These are phyloP conservation scores for Euptelea pleiosperma DNA, from an alignment of 164 flowering plant genomes.

Conservation along the genomic window DNA sequence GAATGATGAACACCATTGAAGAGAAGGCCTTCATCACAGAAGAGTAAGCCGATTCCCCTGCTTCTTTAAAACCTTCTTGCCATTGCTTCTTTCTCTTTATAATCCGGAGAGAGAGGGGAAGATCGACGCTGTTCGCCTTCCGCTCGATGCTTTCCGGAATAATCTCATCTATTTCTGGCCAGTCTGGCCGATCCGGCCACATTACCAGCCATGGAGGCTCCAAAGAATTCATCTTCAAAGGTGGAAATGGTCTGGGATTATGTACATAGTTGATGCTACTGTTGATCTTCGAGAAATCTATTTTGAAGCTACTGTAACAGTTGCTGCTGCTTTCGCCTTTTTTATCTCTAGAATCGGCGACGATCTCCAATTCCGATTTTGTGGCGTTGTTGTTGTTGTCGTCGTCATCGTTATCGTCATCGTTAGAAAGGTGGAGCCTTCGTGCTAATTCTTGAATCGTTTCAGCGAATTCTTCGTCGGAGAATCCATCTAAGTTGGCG, in stretches of 20 bases:
- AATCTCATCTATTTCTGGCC: constrained; percentile 30
- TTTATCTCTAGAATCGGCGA: background rate
- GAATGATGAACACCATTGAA: constrained; percentile 88
- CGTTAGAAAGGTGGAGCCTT: constrained; percentile 42
- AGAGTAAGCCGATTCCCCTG: constrained; percentile 64
- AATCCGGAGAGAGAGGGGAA: constrained; percentile 72
- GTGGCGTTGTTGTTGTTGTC: background rate
- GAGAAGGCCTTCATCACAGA: constrained; percentile 84
- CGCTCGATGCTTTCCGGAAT: constrained; percentile 47
- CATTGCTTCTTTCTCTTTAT: constrained; percentile 57
- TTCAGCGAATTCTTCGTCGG: constrained; percentile 68
- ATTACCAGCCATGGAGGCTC: constrained; percentile 35
- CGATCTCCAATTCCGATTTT: background rate
- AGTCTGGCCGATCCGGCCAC: constrained; percentile 35
- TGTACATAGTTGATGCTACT: background rate
- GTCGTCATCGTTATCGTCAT: constrained; percentile 8
- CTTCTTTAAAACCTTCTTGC: constrained; percentile 53
- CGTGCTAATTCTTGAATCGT: constrained; percentile 52
- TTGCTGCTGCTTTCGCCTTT: background rate
- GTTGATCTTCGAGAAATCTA: background rate
- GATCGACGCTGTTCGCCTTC: constrained; percentile 69
- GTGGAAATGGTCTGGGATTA: constrained; percentile 5
- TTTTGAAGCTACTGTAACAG: background rate
- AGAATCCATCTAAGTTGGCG: constrained; percentile 46
- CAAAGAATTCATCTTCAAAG: constrained; percentile 1